Conservation (phyloP, 1,139 yeast species). For the Nakaseomyces uthaithaninus region DNA sequence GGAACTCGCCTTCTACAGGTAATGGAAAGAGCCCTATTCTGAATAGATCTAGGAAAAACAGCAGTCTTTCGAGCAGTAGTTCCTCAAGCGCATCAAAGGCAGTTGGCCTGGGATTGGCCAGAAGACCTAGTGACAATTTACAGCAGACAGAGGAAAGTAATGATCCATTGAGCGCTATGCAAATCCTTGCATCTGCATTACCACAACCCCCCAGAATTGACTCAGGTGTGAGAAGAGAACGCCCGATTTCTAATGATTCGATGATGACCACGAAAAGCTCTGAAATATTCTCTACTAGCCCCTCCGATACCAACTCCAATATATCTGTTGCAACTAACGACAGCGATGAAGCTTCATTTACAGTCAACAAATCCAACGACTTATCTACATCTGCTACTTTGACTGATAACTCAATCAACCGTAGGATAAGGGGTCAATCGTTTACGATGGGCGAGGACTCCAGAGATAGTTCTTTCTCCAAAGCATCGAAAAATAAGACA, state of each 20-base stretch:
- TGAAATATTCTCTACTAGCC: constrained; percentile 25
- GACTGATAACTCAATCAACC: background rate
- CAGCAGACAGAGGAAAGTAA: constrained; percentile 11
- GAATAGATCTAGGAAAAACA: constrained; percentile 10
- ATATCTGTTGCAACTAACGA: constrained; percentile 3
- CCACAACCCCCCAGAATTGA: constrained; percentile 22
- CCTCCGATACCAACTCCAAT: constrained; percentile 9
- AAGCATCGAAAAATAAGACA: background rate
- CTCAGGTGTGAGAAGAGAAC: constrained; percentile 16
- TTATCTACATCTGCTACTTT: constrained; percentile 1
- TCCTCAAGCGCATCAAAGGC: constrained; percentile 13
- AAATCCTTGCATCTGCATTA: constrained; percentile 3
- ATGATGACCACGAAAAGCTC: constrained; percentile 25
- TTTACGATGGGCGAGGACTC: constrained; percentile 1
- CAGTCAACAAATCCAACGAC: background rate
- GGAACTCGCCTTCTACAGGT: background rate
- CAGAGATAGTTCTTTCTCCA: background rate
- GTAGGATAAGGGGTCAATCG: background rate
- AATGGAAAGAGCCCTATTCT: background rate
- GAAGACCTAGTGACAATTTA: constrained; percentile 32
- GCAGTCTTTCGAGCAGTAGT: constrained; percentile 4
- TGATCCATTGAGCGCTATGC: constrained; percentile 3
- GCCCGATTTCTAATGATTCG: constrained; percentile 31
- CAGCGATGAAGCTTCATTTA: constrained; percentile 1
- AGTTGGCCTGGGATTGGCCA: constrained; percentile 24